Evolutionary conservation across 1,284 basidiomycete species (phyloP), one percentile per base, ranked within the genome.

Genomic region (Takashimella tepidaria): DNA sequence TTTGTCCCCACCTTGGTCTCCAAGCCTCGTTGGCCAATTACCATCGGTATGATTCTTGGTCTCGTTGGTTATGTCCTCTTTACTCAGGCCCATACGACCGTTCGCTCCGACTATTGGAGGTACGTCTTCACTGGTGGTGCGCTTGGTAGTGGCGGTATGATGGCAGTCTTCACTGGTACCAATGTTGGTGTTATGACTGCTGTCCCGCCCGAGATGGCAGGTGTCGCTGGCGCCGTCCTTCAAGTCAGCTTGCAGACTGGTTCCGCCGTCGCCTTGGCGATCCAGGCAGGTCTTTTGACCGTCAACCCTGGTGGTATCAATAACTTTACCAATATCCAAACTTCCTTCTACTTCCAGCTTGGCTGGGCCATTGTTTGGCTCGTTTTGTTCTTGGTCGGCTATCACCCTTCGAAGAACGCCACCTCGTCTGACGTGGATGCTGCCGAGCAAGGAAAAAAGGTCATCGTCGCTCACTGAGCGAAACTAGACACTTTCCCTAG

Each of bases 221-320:
- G 72, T 13, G 67, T 73, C n/a, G 70, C 66, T 5, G 70, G 72
- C 16, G 74, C 72, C 1, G 53, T 71, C 40, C 60, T 74, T 22
- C 73, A 76, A 56, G 64, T 70, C 25, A 47, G 61, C 8, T 47
- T 72, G 3, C 74, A 75, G 59, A 55, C 70, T 25, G 72, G 74
- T 8, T 53, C 64, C 20, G 67, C 62, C 25, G 56, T 74, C 44
- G 70, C 60, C 16, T 63, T 74, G 16, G 61, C 65, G 21, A 59
- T 70, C 40, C 70, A 74, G 54, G 69, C 72, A 4, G 73, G 72
- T 10, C 62, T 74, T 13, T 50, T 73, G 25, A 71, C 70, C 2
- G 57, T 68, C 45, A 57, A 69, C 49, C 52, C 60, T 4, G 69
- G 66, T 42, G 55, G 59, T 3, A 44, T 73, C n/a, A 41, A 47